These are phyloP conservation scores for Hydrangea macrophylla DNA, from an alignment of 148 eudicot genomes.

Conservation along the genomic window DNA sequence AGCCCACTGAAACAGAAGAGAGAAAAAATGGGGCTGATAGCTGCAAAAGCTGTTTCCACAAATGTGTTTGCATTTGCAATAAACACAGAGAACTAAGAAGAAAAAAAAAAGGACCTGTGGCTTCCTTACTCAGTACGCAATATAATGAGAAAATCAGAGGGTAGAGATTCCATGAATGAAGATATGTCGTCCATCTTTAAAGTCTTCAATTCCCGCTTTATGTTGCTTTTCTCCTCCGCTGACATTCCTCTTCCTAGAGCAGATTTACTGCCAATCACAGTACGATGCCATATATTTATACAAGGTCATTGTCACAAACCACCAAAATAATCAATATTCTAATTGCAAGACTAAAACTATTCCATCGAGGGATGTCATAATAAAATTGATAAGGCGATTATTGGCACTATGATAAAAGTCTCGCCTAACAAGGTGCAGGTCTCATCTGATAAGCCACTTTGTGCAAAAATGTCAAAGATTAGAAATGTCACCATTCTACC, in stretches of 20 bases:
- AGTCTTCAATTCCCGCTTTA: slow-evolving; percentile 63
- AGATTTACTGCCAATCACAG: slow-evolving; percentile 52
- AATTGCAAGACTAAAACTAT: background rate
- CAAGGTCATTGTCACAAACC: background rate
- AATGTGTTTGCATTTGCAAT: background rate
- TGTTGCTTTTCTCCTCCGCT: slow-evolving; percentile 57
- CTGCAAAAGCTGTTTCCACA: slow-evolving; percentile 1
- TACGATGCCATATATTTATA: background rate
- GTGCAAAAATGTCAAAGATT: too few relatives aligned
- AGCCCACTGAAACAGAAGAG: slow-evolving; percentile 53
- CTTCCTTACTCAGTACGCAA: slow-evolving; percentile 73
- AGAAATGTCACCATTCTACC: too few relatives aligned
- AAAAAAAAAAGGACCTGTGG: slow-evolving; percentile 12
- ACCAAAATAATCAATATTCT: background rate
- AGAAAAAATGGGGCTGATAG: slow-evolving; percentile 6
- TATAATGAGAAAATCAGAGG: slow-evolving; percentile 64
- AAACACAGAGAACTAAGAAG: too few relatives aligned
- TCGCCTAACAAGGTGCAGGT: too few relatives aligned
- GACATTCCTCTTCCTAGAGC: slow-evolving; percentile 69
- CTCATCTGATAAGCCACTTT: too few relatives aligned
- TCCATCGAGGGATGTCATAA: background rate
- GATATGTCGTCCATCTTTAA: slow-evolving; percentile 72
- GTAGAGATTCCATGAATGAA: slow-evolving; percentile 86
- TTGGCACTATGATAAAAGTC: too few relatives aligned
- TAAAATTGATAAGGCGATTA: too few relatives aligned